Conservation (phyloP, 2,329 filamentous ascomycete species). For the Aspergillus aculeatus region DNA sequence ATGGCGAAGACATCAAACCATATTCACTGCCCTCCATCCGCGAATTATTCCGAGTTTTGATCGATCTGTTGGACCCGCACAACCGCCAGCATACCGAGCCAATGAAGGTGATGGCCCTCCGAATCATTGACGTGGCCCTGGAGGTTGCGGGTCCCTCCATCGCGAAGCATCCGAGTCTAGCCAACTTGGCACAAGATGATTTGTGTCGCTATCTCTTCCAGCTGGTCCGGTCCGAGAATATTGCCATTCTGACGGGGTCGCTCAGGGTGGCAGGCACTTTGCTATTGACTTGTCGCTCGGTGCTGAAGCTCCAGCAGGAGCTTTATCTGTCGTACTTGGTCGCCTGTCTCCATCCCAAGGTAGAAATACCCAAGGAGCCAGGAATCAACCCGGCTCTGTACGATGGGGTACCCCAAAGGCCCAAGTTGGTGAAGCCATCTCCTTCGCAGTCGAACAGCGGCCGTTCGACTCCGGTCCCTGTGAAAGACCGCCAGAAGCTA, state of each 20-base stretch:
- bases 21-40: constrained; percentile 93
- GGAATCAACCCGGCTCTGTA: constrained; percentile 91
- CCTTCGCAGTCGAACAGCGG: constrained; percentile 75
- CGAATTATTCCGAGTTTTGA: constrained; percentile 89
- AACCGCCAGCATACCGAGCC: constrained; percentile 90
- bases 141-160: constrained; percentile 96
- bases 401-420: constrained; percentile 86
- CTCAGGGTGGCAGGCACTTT: constrained; percentile 88
- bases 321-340: constrained; percentile 92
- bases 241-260: constrained; percentile 90
- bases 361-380: constrained; percentile 87
- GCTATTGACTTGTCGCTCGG: constrained; percentile 81
- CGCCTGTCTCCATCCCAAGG: constrained; percentile 86
- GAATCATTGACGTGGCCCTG: constrained; percentile 94
- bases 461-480: constrained; percentile 81
- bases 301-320: constrained; percentile 94
- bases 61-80: constrained; percentile 89
- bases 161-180: constrained; percentile 83
- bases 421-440: constrained; percentile 79
- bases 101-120: constrained; percentile 94
- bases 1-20: constrained; percentile 66
- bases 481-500: constrained; percentile 88
- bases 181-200: constrained; percentile 84
- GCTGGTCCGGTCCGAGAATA: constrained; percentile 91
- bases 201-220: constrained; percentile 95